Evolutionary conservation across 2,329 filamentous ascomycete genomes (phyloP), one percentile per base, ranked within the genome.

Genomic region (Phialocephala sp.): DNA sequence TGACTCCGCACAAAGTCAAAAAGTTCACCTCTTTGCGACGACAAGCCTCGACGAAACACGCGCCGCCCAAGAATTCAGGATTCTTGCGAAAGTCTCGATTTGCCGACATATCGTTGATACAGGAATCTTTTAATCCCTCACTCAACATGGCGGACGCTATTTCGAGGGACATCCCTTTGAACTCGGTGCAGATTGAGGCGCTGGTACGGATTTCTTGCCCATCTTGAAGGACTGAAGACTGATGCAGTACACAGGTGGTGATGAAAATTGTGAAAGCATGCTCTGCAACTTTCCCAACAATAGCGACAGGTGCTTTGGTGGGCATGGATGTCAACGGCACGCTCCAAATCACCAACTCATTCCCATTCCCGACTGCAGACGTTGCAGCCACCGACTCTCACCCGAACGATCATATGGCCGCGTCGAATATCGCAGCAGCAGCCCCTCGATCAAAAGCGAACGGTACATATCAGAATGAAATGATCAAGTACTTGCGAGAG

Each of bases 261-360:
- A 94, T 97, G 91, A 97, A 97, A 85, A 94, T 98, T 79, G 94
- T 96, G 81, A 97, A 96, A 83, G 94, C 97, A 84, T 93, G 92
- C 83, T 91, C 93, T 65, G 87, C 91, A 75, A 86, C 87, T 62
- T 97, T 97, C 82, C 94, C 94, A 58, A 94, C 93, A 60, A 89
- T 89, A 64, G 93, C 93, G 64, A 97, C 94, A 63, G 94, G 94
- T 69, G 92, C 91, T 69, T 87, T 97, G 68, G 93, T 97, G 67
- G 95, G 95, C 74, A 94, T 98, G 92, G 94, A 98, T 80, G 87
- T 87, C 75, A 88, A 91, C 71, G 87, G 88, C 71, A 85, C 89
- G 66, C 87, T 98, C 69, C 90, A 98, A 82, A 84, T 98, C 81
- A 98, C 95, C 74, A 98, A 98, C 85, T 87, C 88, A 71, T 99